Evolutionary conservation across 805 yeast genomes (phyloP), one percentile per base, ranked within the genome.

Genomic region (Ogataea chonburiensis): DNA sequence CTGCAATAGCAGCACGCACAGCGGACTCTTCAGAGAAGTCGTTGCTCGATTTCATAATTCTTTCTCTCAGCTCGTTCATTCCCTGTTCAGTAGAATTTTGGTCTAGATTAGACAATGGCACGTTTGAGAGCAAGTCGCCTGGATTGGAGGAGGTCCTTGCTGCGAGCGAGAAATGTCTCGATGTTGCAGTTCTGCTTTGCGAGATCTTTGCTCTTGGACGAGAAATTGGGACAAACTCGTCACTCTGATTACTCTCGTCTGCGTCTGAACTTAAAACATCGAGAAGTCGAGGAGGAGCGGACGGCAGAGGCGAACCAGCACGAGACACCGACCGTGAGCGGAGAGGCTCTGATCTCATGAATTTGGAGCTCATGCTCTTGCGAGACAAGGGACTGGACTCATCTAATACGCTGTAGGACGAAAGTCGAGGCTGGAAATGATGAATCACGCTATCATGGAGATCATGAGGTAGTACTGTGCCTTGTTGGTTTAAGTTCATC

Each of bases 101-200:
- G 2, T 40, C 52, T 13, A 36, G 38, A 31, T 52, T 43, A 18
- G 54, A 50, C 6, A 84, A 56, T 1, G 95, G 93, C 1, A 81
- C 95, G 37, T 82, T 84, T 0, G 95, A 83, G 8, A 88, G 61
- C 34, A 88, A 66, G 55, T 87, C 95, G 18, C 96, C 96, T 0
- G 96, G 95, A 51, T 83, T 86, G 12, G 79, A 64, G 4, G 74
- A 61, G 35, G 73, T 71, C 32, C 80, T 64, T 2, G 84, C 69
- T 17, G 71, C 75, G 22, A 82, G 60, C 4, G 61, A 74, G 24
- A 75, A 73, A 45, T 74, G 74, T 38, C 73, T 63, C 2, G 79
- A 71, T 14, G 40, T 26, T 29, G 31, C 26, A 27, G 16, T 32
- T 22, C 28, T 23, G 5, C 23, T 26, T 24, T 19, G 12, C 13